Base-by-base conservation (phyloP, 1,139 yeast genomes). In the Scheffersomyces stambukii region DNA sequence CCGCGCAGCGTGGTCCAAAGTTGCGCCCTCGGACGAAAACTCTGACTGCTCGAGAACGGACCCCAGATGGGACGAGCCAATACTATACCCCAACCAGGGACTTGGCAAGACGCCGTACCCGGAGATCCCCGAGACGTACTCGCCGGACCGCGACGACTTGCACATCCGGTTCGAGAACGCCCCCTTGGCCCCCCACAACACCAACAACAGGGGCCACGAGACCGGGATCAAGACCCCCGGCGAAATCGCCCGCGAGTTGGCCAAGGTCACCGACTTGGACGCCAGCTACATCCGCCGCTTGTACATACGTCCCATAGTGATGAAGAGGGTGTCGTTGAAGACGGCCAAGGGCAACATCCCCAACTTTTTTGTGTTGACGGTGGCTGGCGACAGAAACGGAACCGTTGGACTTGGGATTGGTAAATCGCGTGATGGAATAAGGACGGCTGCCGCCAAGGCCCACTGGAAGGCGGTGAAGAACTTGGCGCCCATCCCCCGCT, bases 371-470 rank as follows among this genome's bases (percentile, higher is more conserved):
- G 83, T 89, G 1, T 60, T 91, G 48, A 93, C 89, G 7, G 85
- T 89, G 23, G 96, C 83, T 6, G 99, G 99, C 26, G 95, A 93
- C 57, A 74, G 79, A 36, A 81, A 83, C 42, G 99, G 99, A 40
- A 84, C 88, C 80, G 68, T 89, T 38, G 98, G 98, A 25, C 66
- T 89, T 29, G 99, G 98, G 32, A 95, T 88, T 57, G 99, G 98
- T 36, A 85, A 85, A 51, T 89, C 91, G 35, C 70, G 88, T 45
- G 81, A 77, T 38, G 88, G 84, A 37, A 76, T 82, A 60, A 65
- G 83, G 34, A 73, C 75, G 31, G 96, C 98, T 2, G 73, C 82
- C 20, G 66, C 77, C 25, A 85, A 86, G 51, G 96, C 97, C 6
- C 89, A 81, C 54, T 85, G 96, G 95, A 81, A 83, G 49, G 97